These are phyloP conservation scores for Wickerhamomyces ciferrii DNA, from an alignment of 805 yeast species.

Conservation along the genomic window DNA sequence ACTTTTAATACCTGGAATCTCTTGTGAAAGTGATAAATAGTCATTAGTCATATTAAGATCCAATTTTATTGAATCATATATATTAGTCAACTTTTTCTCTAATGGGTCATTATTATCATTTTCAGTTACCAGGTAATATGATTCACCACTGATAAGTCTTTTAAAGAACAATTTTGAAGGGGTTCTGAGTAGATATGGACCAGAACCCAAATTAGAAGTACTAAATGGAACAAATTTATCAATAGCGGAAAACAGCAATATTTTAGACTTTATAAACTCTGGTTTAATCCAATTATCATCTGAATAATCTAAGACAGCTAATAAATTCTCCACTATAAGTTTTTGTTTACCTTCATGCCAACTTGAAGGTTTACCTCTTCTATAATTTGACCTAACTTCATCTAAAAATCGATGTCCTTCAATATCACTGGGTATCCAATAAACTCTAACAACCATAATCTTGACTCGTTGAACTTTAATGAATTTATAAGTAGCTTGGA, in stretches of 20 bases:
- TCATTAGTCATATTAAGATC: conserved; percentile 5
- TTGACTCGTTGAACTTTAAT: conserved; percentile 6
- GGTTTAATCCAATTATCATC: conserved; percentile 28
- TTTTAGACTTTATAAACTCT: not conserved
- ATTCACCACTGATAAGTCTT: conserved; percentile 26
- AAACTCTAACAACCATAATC: conserved; percentile 35
- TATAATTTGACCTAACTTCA: conserved; percentile 28
- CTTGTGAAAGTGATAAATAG: conserved; percentile 8
- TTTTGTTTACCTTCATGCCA: conserved; percentile 31
- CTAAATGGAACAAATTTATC: conserved; percentile 9
- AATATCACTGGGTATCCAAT: conserved; percentile 41
- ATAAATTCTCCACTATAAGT: conserved; percentile 28
- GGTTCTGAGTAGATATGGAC: conserved; percentile 4
- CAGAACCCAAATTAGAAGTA: conserved; percentile 11
- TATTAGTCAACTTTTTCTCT: conserved; percentile 9
- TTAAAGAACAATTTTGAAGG: conserved; percentile 25
- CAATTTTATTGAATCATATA: conserved; percentile 11
- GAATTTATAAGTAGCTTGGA: conserved; percentile 36
- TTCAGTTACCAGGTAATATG: conserved; percentile 6
- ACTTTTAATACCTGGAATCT: conserved; percentile 43
- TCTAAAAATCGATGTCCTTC: conserved; percentile 26
- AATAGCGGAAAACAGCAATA: conserved; percentile 16
- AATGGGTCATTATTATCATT: conserved; percentile 1
- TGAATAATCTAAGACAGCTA: conserved; percentile 39
- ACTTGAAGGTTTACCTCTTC: conserved; percentile 26